Base-by-base conservation (phyloP, 2,329 filamentous ascomycete species). In the Thielaviopsis ethacetica region DNA sequence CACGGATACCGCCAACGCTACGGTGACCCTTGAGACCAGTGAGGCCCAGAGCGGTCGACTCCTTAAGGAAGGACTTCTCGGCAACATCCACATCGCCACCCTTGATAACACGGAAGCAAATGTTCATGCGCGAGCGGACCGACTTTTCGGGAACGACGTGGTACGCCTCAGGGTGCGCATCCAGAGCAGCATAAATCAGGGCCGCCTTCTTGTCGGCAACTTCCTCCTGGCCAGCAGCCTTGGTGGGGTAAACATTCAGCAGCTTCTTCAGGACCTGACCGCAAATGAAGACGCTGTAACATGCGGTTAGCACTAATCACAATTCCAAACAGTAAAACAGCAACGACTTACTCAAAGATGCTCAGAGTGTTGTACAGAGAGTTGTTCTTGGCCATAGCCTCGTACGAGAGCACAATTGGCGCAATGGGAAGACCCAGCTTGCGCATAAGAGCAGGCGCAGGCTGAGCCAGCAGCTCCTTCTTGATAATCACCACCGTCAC, bases 301-400 rank as follows among this genome's bases (percentile, higher is more conserved):
- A 52, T 65, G 63, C 38, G 12, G 6, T 19, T 50, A 44, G n/a
- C 53, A 26, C 1, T 13, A 10, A 15, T n/a, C 13, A 1, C 19
- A 13, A 53, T 41, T 12, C 27, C 27, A 47, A 21, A 34, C 3
- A n/a, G n/a, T 53, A 5, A 49, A 50, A 9, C 17, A 22, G 47
- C 10, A 15, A 24, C 10, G 3, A 72, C 78, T 67, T 70, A 82
- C 80, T 82, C 91, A 67, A 97, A 95, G 67, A 97, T 95, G 66
- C 88, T 91, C 12, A 97, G 75, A 0, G 91, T 97, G 72, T 97
- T 97, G 75, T 97, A 97, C 27, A 97, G 78, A 65, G 86, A 93
- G 74, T 95, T 93, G 74, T 94, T 94, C 76, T 94, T 94, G 49
- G 87, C 85, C 64, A 93, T 85, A 0, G 81, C 89, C 62, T 89